A percentile compares a stretch with the other conserved stretches of the same genome.
Conservation (phyloP, 2,329 filamentous ascomycete species). For the Chlorencoelia australis region DNA sequence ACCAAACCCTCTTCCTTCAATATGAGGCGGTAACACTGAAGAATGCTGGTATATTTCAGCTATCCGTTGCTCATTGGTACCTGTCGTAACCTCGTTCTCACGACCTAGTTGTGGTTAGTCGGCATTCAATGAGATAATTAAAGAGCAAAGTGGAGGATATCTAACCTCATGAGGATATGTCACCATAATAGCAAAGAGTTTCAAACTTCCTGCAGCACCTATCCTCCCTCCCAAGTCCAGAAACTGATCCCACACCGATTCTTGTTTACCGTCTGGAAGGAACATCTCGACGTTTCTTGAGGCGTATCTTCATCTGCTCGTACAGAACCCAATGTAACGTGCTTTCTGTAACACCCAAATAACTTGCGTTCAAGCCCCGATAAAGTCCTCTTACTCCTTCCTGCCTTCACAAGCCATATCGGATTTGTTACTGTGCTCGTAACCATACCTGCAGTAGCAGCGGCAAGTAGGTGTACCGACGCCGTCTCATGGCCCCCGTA, state of each 20-base stretch:
- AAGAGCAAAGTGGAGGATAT: neutral
- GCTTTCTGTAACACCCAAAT: conserved; percentile 1
- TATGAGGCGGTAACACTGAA: neutral
- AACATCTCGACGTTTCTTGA: neutral
- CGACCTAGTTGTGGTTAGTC: neutral
- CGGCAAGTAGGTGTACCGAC: neutral
- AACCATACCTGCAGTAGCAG: neutral
- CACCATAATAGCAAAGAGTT: neutral
- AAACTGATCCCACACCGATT: neutral
- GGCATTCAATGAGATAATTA: neutral
- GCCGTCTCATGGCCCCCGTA: neutral
- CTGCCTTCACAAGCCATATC: conserved; percentile 1
- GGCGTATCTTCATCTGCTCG: conserved; percentile 1
- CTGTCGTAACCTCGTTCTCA: neutral
- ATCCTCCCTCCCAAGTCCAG: neutral
- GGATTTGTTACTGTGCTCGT: neutral
- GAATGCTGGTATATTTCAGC: neutral
- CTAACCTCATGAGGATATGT: neutral
- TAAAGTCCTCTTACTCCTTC: neutral
- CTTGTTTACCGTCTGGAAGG: neutral
- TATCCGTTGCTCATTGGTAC: neutral
- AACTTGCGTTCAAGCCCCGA: conserved; percentile 1
- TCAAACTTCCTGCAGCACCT: neutral
- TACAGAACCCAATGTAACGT: neutral
- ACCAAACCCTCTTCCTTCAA: conserved; percentile 1